These are phyloP conservation scores for Saturnispora sanitii DNA, from an alignment of 805 yeast genomes.

Conservation along the genomic window DNA sequence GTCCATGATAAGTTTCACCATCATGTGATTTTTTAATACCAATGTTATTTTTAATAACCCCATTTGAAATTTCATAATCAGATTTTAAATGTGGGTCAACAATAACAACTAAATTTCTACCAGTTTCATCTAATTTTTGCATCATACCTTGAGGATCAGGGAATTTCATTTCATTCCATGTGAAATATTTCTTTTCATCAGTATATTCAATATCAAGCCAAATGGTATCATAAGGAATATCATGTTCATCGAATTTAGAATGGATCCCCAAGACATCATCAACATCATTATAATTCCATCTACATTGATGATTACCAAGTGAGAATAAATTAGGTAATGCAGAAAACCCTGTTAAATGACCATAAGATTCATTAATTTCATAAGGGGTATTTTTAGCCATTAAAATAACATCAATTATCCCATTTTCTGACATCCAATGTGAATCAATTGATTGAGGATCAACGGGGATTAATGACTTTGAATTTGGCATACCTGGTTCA, in stretches of 20 bases:
- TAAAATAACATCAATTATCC: slow-evolving; percentile 66
- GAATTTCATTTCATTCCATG: slow-evolving; percentile 73
- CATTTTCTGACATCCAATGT: slow-evolving; percentile 94
- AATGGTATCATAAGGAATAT: slow-evolving; percentile 79
- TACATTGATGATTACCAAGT: slow-evolving; percentile 88
- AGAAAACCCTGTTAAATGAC: slow-evolving; percentile 62
- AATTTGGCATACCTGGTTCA: slow-evolving; percentile 6
- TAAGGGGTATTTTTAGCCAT: slow-evolving; percentile 48
- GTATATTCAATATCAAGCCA: slow-evolving; percentile 96
- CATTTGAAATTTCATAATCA: slow-evolving; percentile 55
- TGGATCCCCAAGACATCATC: slow-evolving; percentile 71
- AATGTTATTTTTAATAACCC: slow-evolving; percentile 38
- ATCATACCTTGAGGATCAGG: slow-evolving; percentile 69
- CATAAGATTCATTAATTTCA: slow-evolving; percentile 51
- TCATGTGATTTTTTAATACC: slow-evolving; percentile 37
- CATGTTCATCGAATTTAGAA: slow-evolving; percentile 56
- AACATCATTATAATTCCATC: slow-evolving; percentile 94
- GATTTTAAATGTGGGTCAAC: slow-evolving; percentile 87
- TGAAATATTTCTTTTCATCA: slow-evolving; percentile 76
- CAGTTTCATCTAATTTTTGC: slow-evolving; percentile 51
- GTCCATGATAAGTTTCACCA: slow-evolving; percentile 53
- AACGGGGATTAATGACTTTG: slow-evolving; percentile 1
- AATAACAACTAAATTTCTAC: slow-evolving; percentile 73
- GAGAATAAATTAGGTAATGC: slow-evolving; percentile 69
- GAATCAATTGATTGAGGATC: slow-evolving; percentile 27